Percentiles rank a stretch among this genome's conserved stretches.
Evolutionary conservation across 441 rosid genomes (phyloP).

Genomic region (Adansonia madagascariensis): DNA sequence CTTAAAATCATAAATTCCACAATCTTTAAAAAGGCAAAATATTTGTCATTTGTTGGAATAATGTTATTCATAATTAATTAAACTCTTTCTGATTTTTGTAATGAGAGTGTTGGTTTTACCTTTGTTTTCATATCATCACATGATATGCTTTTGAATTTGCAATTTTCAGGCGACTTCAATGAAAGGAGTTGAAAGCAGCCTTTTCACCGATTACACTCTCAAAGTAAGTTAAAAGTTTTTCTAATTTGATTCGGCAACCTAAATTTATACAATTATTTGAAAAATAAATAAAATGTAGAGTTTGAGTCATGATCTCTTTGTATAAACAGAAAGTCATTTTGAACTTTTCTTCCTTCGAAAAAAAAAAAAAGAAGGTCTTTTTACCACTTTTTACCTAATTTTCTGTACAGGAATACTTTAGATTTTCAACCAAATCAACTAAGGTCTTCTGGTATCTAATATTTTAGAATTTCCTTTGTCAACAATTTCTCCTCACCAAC

Average conservation of each 20-base stretch:
- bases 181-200: constrained; percentile 65
- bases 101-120: background rate
- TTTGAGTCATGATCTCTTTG: too few relatives aligned
- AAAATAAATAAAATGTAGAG: too few relatives aligned
- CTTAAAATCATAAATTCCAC: background rate
- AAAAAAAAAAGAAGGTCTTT: too few relatives aligned
- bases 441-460: constrained; percentile 3
- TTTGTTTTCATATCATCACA: background rate
- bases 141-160: background rate
- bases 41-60: background rate
- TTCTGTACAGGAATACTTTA: too few relatives aligned
- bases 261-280: too few relatives aligned
- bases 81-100: background rate
- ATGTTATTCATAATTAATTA: background rate
- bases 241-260: background rate
- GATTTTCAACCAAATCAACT: background rate
- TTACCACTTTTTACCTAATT: too few relatives aligned
- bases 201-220: constrained; percentile 67
- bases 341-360: too few relatives aligned
- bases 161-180: constrained; percentile 58
- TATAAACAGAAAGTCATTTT: too few relatives aligned
- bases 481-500: constrained; percentile 2
- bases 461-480: background rate
- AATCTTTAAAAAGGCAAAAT: background rate
- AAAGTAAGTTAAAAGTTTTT: constrained; percentile 42